These are phyloP conservation scores for Aspergillus sclerotioniger DNA, from an alignment of 495 filamentous ascomycete species.

Conservation along the genomic window DNA sequence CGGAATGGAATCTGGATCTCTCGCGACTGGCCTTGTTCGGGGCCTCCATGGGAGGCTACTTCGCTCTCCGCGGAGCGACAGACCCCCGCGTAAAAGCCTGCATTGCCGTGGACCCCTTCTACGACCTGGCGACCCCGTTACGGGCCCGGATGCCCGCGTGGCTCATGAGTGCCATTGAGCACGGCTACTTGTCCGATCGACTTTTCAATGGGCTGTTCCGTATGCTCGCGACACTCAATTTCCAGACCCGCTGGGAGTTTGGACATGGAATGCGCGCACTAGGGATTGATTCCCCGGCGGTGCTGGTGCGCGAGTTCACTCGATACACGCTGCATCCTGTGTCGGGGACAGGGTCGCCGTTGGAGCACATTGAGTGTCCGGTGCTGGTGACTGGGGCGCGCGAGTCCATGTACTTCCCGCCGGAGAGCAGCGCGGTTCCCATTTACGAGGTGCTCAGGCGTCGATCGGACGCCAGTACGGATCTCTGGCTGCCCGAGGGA, in stretches of 20 bases:
- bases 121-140: constrained; percentile 35
- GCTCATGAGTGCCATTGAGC: constrained; percentile 26
- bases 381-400: constrained; percentile 17
- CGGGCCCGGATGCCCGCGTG: constrained; percentile 26
- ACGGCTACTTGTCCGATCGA: constrained; percentile 14
- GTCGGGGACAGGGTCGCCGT: constrained; percentile 4
- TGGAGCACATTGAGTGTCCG: constrained; percentile 13
- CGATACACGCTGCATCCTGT: constrained; percentile 7
- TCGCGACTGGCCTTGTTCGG: constrained; percentile 39
- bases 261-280: constrained; percentile 14
- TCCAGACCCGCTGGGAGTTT: constrained; percentile 39
- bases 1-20: constrained; percentile 41
- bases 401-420: constrained; percentile 8
- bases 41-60: constrained; percentile 46
- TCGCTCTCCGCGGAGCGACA: constrained; percentile 32
- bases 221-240: constrained; percentile 11
- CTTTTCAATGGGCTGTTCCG: constrained; percentile 23
- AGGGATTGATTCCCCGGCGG: background rate
- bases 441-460: constrained; percentile 3
- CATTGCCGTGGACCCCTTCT: constrained; percentile 40
- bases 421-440: constrained; percentile 1
- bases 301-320: constrained; percentile 6
- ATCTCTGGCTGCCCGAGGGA: constrained; percentile 14
- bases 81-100: constrained; percentile 48
- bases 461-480: background rate